These are phyloP conservation scores for Solanum appendiculatum DNA, from an alignment of 257 asterid genomes.

Conservation along the genomic window DNA sequence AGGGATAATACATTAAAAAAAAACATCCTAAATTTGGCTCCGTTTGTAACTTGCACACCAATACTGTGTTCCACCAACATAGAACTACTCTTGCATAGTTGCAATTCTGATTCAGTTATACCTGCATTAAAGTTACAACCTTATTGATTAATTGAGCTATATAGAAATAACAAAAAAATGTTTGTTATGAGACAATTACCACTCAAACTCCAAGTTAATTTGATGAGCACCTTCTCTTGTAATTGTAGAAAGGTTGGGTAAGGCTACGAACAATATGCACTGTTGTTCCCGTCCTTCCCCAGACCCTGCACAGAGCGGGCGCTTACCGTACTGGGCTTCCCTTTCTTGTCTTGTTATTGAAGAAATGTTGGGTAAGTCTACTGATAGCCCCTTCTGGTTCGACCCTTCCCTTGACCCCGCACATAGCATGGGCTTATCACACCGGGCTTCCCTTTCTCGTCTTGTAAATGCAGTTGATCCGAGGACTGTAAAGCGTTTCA, in stretches of 20 bases:
- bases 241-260: neutral
- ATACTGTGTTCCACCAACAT: neutral
- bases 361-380: neutral
- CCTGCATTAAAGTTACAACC: neutral
- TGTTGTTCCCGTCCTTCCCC: neutral
- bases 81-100: neutral
- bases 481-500: neutral
- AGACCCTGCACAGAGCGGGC: neutral
- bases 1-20: neutral
- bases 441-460: neutral
- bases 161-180: neutral
- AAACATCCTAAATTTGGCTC: neutral
- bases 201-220: neutral
- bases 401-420: neutral
- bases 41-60: neutral
- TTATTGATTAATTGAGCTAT: neutral
- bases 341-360: neutral
- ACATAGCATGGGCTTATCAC: neutral
- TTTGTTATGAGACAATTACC: neutral
- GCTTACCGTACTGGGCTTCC: neutral
- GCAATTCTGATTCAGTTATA: neutral
- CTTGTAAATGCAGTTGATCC: neutral
- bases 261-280: neutral
- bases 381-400: neutral
- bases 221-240: neutral